Evolutionary conservation across 2,329 filamentous ascomycete species (phyloP), one percentile per base, ranked within the genome.

Genomic region (Colletotrichum truncatum): DNA sequence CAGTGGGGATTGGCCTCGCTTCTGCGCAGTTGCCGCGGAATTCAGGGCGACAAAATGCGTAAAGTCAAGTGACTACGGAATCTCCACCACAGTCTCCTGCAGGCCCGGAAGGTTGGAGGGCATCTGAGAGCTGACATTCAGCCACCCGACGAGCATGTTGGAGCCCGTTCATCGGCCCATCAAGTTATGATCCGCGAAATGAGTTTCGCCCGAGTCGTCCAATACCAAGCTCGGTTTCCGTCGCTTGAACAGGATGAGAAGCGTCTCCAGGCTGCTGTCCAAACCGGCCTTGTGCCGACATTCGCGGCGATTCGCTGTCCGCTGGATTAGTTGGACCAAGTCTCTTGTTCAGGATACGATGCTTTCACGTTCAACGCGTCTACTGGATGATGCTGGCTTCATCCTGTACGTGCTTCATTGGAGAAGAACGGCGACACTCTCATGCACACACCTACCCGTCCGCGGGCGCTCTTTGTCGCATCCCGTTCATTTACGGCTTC

Each of bases 61-160:
- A 51, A 16, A 49, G 63, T 63, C 63, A 65, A 65, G 49, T 61
- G 62, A 54, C 62, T 49, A n/a, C 45, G n/a, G 18, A 10, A 25
- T 65, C 25, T 43, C 41, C 39, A 54, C 43, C 16, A 18, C 16
- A 43, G 60, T 8, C 34, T 16, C n/a, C 34, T 52, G 28, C 26
- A 14, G 38, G 26, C 25, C 51, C 21, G 32, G 34, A 53, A n/a
- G n/a, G 21, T 16, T 14, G n/a, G 5, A 21, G 18, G 43, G 46
- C n/a, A 21, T 23, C 8, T 23, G 45, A 45, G 36, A 25, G 28
- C 23, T 32, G 54, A 49, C 7, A 10, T 36, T 25, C 28, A 32
- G 23, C 18, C 38, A 30, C n/a, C 53, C 36, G 57, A 54, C 41
- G 32, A 46, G 5, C 43, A 55, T 28, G 43, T 14, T 43, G 38